These are phyloP conservation scores for Globisporangium uncinulatum DNA, from an alignment of 352 stramenopile species.

Conservation along the genomic window DNA sequence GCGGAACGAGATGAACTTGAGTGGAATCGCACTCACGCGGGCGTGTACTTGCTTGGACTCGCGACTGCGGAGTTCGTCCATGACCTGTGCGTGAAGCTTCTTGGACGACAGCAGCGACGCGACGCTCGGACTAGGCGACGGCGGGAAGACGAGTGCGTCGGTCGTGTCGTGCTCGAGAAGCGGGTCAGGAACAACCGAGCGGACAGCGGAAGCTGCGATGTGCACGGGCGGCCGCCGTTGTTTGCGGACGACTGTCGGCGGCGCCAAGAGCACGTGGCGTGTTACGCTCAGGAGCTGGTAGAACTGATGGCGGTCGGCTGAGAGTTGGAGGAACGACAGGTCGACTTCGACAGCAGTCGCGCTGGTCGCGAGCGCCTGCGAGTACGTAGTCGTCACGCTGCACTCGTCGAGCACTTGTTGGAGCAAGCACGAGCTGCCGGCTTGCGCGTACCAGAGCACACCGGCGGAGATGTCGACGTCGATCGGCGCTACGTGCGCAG, in stretches of 20 bases:
- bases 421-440: slow-evolving; percentile 30
- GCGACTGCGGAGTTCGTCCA: slow-evolving; percentile 61
- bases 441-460: slow-evolving; percentile 67
- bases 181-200: neutral
- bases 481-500: slow-evolving; percentile 60
- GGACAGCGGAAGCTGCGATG: slow-evolving; percentile 1
- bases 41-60: slow-evolving; percentile 47
- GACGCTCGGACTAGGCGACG: slow-evolving; percentile 14
- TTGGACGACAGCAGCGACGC: slow-evolving; percentile 28
- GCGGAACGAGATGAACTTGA: slow-evolving; percentile 74
- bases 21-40: slow-evolving; percentile 22
- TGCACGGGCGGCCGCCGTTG: slow-evolving; percentile 9
- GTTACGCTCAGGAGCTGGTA: slow-evolving; percentile 79
- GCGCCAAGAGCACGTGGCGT: slow-evolving; percentile 65
- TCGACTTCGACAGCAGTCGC: slow-evolving; percentile 51
- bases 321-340: slow-evolving; percentile 67
- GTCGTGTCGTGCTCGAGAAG: slow-evolving; percentile 16
- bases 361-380: slow-evolving; percentile 29
- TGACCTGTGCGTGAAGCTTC: slow-evolving; percentile 49
- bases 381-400: slow-evolving; percentile 55
- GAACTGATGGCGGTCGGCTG: slow-evolving; percentile 74
- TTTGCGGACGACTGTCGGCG: slow-evolving; percentile 33
- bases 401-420: slow-evolving; percentile 81
- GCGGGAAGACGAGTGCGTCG: slow-evolving; percentile 26
- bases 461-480: slow-evolving; percentile 70